These are phyloP conservation scores for Penicillium atrosanguineum DNA, from an alignment of 495 filamentous ascomycete species.

Conservation along the genomic window DNA sequence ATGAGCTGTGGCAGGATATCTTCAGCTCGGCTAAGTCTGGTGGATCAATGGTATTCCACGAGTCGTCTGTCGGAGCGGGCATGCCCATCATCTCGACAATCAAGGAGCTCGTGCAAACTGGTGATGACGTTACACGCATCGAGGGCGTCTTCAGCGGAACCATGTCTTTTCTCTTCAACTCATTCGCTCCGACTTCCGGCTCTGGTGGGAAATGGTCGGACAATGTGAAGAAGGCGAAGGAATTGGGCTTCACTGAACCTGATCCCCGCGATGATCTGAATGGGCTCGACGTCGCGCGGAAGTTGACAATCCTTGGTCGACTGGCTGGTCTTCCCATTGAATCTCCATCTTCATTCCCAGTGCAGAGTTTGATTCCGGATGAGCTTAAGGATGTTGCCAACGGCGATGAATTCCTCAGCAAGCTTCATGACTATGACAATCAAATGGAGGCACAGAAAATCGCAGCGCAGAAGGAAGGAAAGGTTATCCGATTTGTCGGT, in stretches of 20 bases:
- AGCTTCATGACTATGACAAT: constrained; percentile 71
- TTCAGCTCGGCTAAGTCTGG: constrained; percentile 58
- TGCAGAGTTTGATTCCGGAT: constrained; percentile 62
- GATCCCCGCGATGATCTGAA: constrained; percentile 96
- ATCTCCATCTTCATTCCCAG: constrained; percentile 36
- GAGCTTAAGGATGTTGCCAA: constrained; percentile 52
- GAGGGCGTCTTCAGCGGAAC: constrained; percentile 96
- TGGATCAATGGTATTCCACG: constrained; percentile 80
- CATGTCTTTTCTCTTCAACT: constrained; percentile 95
- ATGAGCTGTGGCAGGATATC: constrained; percentile 76
- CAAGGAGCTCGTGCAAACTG: constrained; percentile 80
- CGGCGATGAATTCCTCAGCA: constrained; percentile 72
- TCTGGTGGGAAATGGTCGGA: constrained; percentile 69
- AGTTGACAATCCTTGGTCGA: constrained; percentile 89
- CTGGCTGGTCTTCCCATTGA: constrained; percentile 85
- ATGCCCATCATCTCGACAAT: constrained; percentile 87
- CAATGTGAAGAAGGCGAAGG: constrained; percentile 85
- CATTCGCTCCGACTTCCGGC: constrained; percentile 76
- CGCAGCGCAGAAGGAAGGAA: constrained; percentile 74
- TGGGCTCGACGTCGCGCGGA: constrained; percentile 91
- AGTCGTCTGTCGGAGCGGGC: constrained; percentile 84
- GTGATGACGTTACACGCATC: constrained; percentile 79
- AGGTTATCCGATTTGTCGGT: constrained; percentile 91
- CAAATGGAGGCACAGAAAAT: constrained; percentile 81
- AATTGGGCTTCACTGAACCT: constrained; percentile 94